Evolutionary conservation across 345 rosid genomes (phyloP), one percentile per base, ranked within the genome.

Genomic region (Hypericum perforatum): DNA sequence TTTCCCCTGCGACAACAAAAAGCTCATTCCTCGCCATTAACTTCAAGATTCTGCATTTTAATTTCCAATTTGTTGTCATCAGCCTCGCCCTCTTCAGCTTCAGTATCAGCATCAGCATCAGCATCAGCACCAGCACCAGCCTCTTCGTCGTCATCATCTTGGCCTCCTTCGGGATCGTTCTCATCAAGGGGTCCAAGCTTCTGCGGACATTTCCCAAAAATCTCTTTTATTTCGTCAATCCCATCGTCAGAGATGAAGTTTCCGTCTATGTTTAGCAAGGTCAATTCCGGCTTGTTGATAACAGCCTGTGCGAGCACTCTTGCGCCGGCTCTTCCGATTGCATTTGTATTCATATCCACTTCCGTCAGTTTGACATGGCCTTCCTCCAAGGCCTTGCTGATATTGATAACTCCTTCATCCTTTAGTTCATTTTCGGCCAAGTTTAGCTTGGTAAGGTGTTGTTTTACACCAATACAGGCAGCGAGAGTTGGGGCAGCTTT

Each of bases 401-500:
- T 77, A 64, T 62, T 70, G 55, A 85, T 66, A 40, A 81, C 64
- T 44, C 98, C 96, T 61, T 78, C 84, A 39, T 91, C 98, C 74
- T 76, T 85, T 11, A 91, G 88, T 68, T 88, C 94, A 62, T 91
- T 91, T 74, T 91, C 96, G 53, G 82, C 71, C 85, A 87, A 61
- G 74, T 78, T 88, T 77, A 91, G 67, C 82, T 72, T 82, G 61
- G 61, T 73, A 14, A 91, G 80, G 39, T 65, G 57, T 44, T 63
- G 77, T 73, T 82, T 91, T 6, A 59, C 65, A 44, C 68, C 78
- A 37, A 88, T 56, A 70, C 92, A 91, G n/a, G 82, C 77, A 63
- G 83, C 71, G 15, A 91, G 43, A 42, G 42, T 13, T 0, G 94
- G 62, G 71, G 81, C 77, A 53, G 86, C 89, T 61, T 77, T 79